A percentile compares a stretch with the other conserved stretches of the same genome.
Evolutionary conservation across 306 rosid species (phyloP).

Genomic region (Benincasa hispida): DNA sequence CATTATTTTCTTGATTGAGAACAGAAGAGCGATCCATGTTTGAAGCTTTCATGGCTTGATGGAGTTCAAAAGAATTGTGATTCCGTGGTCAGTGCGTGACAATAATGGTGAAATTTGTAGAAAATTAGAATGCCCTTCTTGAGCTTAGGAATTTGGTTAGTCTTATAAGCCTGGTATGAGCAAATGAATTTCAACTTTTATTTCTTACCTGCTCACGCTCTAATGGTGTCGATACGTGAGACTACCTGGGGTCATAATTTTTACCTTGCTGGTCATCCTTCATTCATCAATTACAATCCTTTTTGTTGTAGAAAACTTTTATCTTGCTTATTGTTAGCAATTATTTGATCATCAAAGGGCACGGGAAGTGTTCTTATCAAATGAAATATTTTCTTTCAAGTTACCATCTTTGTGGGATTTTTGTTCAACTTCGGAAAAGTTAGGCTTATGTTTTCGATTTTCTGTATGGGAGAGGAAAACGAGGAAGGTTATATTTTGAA

Average conservation of each 20-base stretch:
- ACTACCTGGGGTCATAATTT: neutral
- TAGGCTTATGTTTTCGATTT: neutral
- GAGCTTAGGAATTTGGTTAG: neutral
- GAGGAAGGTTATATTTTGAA: neutral
- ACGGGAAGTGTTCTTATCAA: neutral
- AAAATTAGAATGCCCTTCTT: neutral
- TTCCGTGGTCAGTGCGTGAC: neutral
- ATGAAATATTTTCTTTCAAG: neutral
- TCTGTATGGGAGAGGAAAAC: neutral
- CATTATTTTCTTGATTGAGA: neutral
- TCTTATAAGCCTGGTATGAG: neutral
- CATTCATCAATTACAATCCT: neutral
- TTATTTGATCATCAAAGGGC: neutral
- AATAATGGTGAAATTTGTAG: neutral
- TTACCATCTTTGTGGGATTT: neutral
- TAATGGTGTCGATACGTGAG: neutral
- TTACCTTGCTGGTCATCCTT: neutral
- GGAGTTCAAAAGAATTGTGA: neutral
- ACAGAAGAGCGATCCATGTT: neutral
- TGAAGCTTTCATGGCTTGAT: neutral
- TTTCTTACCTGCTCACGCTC: neutral
- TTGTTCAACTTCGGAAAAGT: neutral
- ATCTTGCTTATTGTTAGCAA: neutral
- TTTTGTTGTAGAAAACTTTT: too few species aligned
- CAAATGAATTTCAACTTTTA: neutral